phyloP scores from a whole-genome alignment of 2,329 filamentous ascomycete species.

The Fusarium sp. region DNA sequence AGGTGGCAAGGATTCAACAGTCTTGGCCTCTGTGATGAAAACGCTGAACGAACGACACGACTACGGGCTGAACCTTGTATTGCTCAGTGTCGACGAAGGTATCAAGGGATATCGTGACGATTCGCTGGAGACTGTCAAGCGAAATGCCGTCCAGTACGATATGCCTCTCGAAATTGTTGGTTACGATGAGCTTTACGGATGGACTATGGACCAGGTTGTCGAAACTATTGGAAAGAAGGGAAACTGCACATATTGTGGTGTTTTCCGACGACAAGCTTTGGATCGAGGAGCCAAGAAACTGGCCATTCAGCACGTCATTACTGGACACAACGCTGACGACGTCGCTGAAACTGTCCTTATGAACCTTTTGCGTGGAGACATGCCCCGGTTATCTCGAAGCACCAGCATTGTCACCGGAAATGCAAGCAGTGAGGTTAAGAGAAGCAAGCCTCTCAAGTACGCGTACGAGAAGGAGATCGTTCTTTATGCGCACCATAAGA shows the following conservation, averaged over 20 bases:
- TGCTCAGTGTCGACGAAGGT: constrained; percentile 95
- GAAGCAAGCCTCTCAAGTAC: constrained; percentile 97
- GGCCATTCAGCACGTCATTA: constrained; percentile 92
- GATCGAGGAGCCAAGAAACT: constrained; percentile 91
- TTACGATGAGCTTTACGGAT: constrained; percentile 94
- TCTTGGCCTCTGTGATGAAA: constrained; percentile 93
- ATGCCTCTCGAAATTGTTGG: constrained; percentile 94
- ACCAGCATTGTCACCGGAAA: constrained; percentile 90
- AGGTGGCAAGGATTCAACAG: constrained; percentile 97
- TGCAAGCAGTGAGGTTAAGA: constrained; percentile 86
- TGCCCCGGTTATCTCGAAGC: constrained; percentile 86
- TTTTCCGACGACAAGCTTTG: constrained; percentile 92
- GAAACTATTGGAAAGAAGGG: constrained; percentile 97
- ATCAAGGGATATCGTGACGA: constrained; percentile 98
- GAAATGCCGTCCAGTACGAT: constrained; percentile 89
- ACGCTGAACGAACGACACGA: constrained; percentile 90
- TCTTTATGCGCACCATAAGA: constrained; percentile 95
- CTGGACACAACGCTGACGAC: constrained; percentile 97
- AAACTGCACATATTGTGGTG: constrained; percentile 98
- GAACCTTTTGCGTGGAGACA: constrained; percentile 92
- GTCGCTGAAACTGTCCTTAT: constrained; percentile 97
- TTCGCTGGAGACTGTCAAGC: constrained; percentile 94
- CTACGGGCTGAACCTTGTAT: constrained; percentile 86
- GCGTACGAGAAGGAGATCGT: constrained; percentile 99
- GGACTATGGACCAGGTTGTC: constrained; percentile 99